phyloP scores from a whole-genome alignment of 2,329 filamentous ascomycete species.

The Aureobasidium lini region DNA sequence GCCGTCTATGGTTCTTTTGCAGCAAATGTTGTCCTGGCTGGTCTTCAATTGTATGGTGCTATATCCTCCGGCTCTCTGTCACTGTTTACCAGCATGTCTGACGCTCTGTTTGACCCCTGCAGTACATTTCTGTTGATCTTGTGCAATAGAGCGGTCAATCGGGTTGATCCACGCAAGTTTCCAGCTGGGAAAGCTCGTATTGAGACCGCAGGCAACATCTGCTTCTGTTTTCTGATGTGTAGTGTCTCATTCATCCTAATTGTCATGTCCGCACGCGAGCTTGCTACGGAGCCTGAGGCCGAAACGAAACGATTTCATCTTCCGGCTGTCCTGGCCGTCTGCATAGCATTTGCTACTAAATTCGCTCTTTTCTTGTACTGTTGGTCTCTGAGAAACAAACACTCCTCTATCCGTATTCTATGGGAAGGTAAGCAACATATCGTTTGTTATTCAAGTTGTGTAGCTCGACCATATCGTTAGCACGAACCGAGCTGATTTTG shows the following conservation, averaged over 20 bases:
- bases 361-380: slow-evolving; percentile 81
- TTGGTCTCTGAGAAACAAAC: slow-evolving; percentile 81
- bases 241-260: slow-evolving; percentile 88
- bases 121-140: slow-evolving; percentile 83
- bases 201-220: slow-evolving; percentile 91
- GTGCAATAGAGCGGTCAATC: slow-evolving; percentile 78
- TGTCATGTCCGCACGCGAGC: slow-evolving; percentile 70
- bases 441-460: no score
- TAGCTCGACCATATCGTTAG: no score
- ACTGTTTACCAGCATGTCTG: slow-evolving; percentile 95
- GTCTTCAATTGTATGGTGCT: slow-evolving; percentile 82
- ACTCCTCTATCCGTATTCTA: slow-evolving; percentile 83
- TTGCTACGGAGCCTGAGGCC: slow-evolving; percentile 46
- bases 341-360: slow-evolving; percentile 78
- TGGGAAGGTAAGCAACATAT: slow-evolving; percentile 53
- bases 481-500: neutral
- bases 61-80: slow-evolving; percentile 83
- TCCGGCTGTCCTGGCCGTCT: slow-evolving; percentile 77
- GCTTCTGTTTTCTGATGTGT: slow-evolving; percentile 94
- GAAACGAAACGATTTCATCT: slow-evolving; percentile 56
- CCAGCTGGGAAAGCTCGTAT: slow-evolving; percentile 89
- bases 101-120: slow-evolving; percentile 86
- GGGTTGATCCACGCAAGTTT: slow-evolving; percentile 78
- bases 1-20: slow-evolving; percentile 61
- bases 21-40: slow-evolving; percentile 72